Evolutionary conservation across 768 basidiomycete genomes (phyloP), one percentile per base, ranked within the genome.

Genomic region (Lepiota brunneoincarnata): DNA sequence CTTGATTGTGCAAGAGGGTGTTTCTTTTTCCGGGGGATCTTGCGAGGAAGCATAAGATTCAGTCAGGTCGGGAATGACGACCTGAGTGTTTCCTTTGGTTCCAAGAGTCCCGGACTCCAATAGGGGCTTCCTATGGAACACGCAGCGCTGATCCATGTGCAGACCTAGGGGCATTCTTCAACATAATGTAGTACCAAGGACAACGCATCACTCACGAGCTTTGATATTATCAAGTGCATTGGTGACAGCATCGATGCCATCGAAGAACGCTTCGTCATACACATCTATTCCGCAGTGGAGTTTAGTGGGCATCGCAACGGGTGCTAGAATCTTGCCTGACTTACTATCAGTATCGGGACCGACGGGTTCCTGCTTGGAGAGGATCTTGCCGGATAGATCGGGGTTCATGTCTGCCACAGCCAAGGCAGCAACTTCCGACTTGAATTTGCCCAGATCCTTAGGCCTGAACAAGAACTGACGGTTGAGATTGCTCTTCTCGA

Each of bases 401-500:
- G 92, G 87, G 69, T 99, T 99, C 97, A 99, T 99, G 40, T 94
- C 93, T 6, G 87, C 77, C 17, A 97, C 94, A 9, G 95, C 97
- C 4, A 79, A 78, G 15, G 87, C 92, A 51, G 95, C 96, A 31
- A 94, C 91, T 68, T 97, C 95, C 14, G 94, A 82, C 73, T 99
- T 99, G 79, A 98, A 98, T 67, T 93, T 89, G 49, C 97, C 95
- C 9, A 99, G 73, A 67, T 99, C 97, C 72, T 96, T 97, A 2
- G 94, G 72, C 42, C 97, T 83, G 82, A 99, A 99, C 60, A 99
- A 75, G 82, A 99, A 99, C 68, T 99, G 97, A 54, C 97, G 78
- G 70, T 99, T 99, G 51, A 99, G 72, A 69, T 99, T 99, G 63
- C 91, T 94, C 82, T 99, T 99, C 76, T 99, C 97, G 67, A 99